Evolutionary conservation across 78 protist species (phyloP).

Genomic region (Acrasis kona): DNA sequence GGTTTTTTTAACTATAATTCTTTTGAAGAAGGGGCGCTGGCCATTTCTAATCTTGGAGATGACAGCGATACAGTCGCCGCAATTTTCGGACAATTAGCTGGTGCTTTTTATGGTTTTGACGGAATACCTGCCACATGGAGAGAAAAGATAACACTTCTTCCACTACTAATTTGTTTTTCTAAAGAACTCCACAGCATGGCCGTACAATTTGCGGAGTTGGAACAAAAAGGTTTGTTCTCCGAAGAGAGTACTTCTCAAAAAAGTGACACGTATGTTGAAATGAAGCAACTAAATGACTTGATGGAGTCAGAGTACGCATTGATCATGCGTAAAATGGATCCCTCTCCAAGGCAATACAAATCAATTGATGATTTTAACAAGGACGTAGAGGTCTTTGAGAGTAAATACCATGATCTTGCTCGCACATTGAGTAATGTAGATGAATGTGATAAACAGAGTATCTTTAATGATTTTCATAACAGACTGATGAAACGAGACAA

Average conservation of each 20-base stretch:
- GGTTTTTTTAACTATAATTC: slow-evolving; percentile 10
- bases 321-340: background rate
- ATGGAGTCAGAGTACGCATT: no score
- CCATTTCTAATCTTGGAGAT: slow-evolving; percentile 22
- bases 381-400: no score
- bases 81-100: slow-evolving; percentile 34
- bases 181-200: background rate
- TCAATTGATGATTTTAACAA: background rate
- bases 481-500: no score
- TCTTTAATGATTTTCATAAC: no score
- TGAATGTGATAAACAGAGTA: no score
- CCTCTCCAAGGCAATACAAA: background rate
- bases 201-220: background rate
- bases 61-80: slow-evolving; percentile 39
- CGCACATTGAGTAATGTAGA: no score
- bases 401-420: no score
- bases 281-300: no score
- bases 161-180: slow-evolving; percentile 2
- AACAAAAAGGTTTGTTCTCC: background rate
- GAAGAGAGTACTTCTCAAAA: background rate
- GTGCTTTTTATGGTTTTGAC: slow-evolving; percentile 35
- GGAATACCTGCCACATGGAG: slow-evolving; percentile 15
- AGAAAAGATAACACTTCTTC: background rate
- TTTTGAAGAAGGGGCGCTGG: slow-evolving; percentile 32
- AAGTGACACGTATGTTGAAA: background rate